Evolutionary conservation across 108 stramenopile genomes (phyloP), one percentile per base, ranked within the genome.

Genomic region (Fragilaria radians): DNA sequence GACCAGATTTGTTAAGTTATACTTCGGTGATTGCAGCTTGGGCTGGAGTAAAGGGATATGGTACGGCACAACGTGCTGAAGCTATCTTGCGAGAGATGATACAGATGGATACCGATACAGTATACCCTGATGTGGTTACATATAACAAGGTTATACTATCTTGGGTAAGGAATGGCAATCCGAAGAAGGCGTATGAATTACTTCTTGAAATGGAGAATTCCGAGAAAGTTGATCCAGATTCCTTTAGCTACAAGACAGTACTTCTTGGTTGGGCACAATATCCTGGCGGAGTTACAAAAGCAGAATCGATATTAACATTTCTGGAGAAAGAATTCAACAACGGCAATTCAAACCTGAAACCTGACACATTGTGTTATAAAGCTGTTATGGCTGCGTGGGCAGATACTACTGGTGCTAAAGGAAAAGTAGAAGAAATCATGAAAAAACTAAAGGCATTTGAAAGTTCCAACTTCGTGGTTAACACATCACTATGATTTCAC

Each of bases 1-100:
- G 79, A 57, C 88, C 84, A 3, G 84, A 85, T 70, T 76, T 77
- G 3, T 52, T 86, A 28, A 85, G 79, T 31, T 89, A 89, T 57
- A 66, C 82, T 0, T 61, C 81, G 25, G 68, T 78, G 4, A 79
- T 85, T 47, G 57, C 79, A 25, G 74, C 88, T 11, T 85, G 84
- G 67, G 54, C 80, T 11, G 67, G 82, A 18, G 64, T 65, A 30
- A 57, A 70, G 46, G 33, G 32, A 24, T 28, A 53, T n/a, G 50
- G 58, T 23, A 71, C 66, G 2, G 66, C 67, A 24, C 32, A 65
- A 28, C 18, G 21, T 11, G 67, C 71, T 0, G 74, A 80, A 63
- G 57, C 58, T 3, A 63, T 55, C 1, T 63, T 80, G 52, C 22
- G 42, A 32, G 42, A 59, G 49, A 72, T 80, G 74, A 71, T 72